Percentiles rank a stretch among this genome's conserved stretches.
These are phyloP conservation scores for Polygonum aviculare DNA, from an alignment of 148 eudicot species.

Conservation along the genomic window DNA sequence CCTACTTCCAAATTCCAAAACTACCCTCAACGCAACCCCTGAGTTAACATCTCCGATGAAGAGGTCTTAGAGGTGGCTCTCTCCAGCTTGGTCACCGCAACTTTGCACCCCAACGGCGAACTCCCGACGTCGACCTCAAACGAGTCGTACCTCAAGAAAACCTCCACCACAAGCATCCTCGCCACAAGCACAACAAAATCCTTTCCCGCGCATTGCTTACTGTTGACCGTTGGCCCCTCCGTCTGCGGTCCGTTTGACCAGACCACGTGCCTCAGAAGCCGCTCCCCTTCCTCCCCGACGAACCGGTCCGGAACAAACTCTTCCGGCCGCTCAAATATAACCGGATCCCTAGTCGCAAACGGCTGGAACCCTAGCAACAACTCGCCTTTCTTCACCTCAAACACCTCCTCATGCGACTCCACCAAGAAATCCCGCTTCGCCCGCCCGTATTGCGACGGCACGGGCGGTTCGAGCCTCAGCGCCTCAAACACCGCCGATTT, in stretches of 20 bases:
- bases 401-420: slow-evolving; percentile 38
- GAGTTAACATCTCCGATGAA: neutral
- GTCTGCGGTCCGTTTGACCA: slow-evolving; percentile 60
- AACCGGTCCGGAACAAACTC: slow-evolving; percentile 46
- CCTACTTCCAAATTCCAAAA: neutral
- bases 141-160: slow-evolving; percentile 51
- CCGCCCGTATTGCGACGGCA: slow-evolving; percentile 40
- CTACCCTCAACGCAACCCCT: neutral
- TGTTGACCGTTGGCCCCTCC: slow-evolving; percentile 35
- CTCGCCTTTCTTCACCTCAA: slow-evolving; percentile 47
- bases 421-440: slow-evolving; percentile 43
- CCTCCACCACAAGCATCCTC: slow-evolving; percentile 44
- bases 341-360: slow-evolving; percentile 44
- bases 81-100: neutral
- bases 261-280: slow-evolving; percentile 33
- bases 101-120: slow-evolving; percentile 3
- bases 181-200: slow-evolving; percentile 42
- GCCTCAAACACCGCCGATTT: slow-evolving; percentile 52
- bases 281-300: slow-evolving; percentile 54
- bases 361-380: slow-evolving; percentile 54
- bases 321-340: slow-evolving; percentile 29
- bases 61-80: neutral
- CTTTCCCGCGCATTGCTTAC: slow-evolving; percentile 62
- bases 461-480: slow-evolving; percentile 52
- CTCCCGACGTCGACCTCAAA: slow-evolving; percentile 22